phyloP scores from a whole-genome alignment of 495 filamentous ascomycete species.

The Penicillium arizonense region DNA sequence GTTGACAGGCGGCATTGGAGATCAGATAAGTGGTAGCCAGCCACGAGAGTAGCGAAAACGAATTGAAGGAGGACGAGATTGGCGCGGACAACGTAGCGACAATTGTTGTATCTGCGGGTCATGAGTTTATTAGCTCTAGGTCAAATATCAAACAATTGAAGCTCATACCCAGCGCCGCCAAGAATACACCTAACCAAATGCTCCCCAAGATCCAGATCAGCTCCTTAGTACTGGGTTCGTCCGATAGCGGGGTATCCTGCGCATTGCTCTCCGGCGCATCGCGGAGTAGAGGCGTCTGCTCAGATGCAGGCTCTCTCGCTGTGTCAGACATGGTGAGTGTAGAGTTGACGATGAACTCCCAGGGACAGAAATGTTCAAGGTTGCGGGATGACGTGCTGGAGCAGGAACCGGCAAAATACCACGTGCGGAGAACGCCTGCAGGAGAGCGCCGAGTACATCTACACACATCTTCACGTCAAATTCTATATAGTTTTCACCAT shows the following conservation, averaged over 20 bases:
- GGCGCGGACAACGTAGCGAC: conserved; percentile 84
- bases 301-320: conserved; percentile 24
- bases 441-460: no score
- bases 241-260: conserved; percentile 22
- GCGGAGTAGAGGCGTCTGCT: conserved; percentile 41
- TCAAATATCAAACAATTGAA: background rate
- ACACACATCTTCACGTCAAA: no score
- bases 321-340: conserved; percentile 18
- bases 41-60: conserved; percentile 84
- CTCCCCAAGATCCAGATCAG: conserved; percentile 43
- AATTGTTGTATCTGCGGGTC: conserved; percentile 64
- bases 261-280: conserved; percentile 18
- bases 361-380: background rate
- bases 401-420: background rate
- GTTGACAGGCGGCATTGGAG: conserved; percentile 84
- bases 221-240: conserved; percentile 43
- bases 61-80: conserved; percentile 82
- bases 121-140: background rate
- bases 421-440: background rate
- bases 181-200: conserved; percentile 77
- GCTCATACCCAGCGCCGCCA: conserved; percentile 65
- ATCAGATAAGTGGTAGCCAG: conserved; percentile 88
- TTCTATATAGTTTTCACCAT: no score
- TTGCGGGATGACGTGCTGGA: conserved; percentile 7
- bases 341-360: background rate